Evolutionary conservation across 2,329 filamentous ascomycete species (phyloP).

Genomic region (Cladorrhinum sp.): DNA sequence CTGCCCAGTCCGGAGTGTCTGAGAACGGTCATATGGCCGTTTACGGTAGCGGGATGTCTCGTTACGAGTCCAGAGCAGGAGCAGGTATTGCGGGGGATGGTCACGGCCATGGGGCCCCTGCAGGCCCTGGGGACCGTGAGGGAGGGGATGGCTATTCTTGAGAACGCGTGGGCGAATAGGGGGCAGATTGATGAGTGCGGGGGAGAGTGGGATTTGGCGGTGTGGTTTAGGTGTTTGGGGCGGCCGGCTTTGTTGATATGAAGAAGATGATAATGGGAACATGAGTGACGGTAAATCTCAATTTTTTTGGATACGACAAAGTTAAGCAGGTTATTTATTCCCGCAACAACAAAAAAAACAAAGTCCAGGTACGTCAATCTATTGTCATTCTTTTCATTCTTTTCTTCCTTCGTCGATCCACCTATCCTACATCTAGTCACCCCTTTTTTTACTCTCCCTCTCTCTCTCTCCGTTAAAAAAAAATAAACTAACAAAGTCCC

Average conservation of each 20-base stretch:
- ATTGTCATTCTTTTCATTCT: too few species aligned
- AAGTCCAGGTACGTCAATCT: too few species aligned
- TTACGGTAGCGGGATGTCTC: constrained; percentile 37
- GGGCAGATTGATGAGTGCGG: constrained; percentile 34
- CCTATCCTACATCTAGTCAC: too few species aligned
- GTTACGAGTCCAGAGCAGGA: constrained; percentile 41
- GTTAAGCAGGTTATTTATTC: too few species aligned
- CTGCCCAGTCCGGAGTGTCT: constrained; percentile 32
- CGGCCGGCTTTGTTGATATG: constrained; percentile 28
- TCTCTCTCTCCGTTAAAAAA: too few species aligned
- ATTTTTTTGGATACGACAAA: too few species aligned
- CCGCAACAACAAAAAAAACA: too few species aligned
- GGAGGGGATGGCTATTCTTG: constrained; percentile 45
- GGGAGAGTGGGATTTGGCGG: constrained; percentile 43
- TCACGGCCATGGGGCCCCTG: constrained; percentile 40
- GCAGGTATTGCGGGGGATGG: constrained; percentile 41
- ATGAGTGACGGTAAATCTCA: neutral
- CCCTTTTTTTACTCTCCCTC: too few species aligned
- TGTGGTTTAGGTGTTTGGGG: constrained; percentile 35
- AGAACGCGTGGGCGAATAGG: constrained; percentile 43
- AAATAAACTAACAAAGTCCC: neutral
- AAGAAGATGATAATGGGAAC: neutral
- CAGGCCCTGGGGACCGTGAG: constrained; percentile 45
- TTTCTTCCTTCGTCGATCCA: too few species aligned
- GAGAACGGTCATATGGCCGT: constrained; percentile 36